These are phyloP conservation scores for Mortierella sp. DNA, from an alignment of 371 early-diverging fungal species.

Conservation along the genomic window DNA sequence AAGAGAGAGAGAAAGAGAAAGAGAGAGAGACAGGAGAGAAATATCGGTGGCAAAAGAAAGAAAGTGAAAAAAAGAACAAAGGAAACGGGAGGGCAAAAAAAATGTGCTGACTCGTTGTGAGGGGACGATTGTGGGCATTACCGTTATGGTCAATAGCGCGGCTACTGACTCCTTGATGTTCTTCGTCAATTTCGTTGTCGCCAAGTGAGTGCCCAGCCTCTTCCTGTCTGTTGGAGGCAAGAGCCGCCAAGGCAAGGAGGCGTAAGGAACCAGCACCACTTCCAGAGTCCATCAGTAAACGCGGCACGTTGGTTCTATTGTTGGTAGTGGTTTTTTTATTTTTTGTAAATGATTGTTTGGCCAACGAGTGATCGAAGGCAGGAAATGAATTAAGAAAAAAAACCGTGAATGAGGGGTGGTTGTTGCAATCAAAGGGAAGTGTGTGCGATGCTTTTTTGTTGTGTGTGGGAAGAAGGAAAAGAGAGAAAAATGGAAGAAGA, in stretches of 20 bases:
- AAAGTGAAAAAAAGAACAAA: neutral
- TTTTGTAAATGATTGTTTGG: neutral
- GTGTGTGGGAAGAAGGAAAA: no score
- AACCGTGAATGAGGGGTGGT: no score
- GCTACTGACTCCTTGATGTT: neutral
- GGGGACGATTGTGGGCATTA: neutral
- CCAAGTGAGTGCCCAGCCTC: neutral
- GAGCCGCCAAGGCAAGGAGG: constrained; percentile 1
- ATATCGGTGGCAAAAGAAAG: neutral
- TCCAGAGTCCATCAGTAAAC: neutral
- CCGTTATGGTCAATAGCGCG: neutral
- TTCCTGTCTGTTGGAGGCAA: constrained; percentile 8
- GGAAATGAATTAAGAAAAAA: no score
- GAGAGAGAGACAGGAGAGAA: neutral
- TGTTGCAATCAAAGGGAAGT: no score
- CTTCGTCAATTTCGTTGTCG: neutral
- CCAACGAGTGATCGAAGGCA: neutral
- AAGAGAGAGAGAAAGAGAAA: neutral
- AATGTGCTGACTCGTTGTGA: neutral
- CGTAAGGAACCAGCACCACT: neutral
- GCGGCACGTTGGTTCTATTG: neutral
- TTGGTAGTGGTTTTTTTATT: neutral
- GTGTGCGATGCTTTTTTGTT: no score
- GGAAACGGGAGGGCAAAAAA: neutral
- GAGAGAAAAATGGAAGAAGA: no score